phyloP scores from a whole-genome alignment of 306 rosid genomes.

The Ochetophila trinervis region DNA sequence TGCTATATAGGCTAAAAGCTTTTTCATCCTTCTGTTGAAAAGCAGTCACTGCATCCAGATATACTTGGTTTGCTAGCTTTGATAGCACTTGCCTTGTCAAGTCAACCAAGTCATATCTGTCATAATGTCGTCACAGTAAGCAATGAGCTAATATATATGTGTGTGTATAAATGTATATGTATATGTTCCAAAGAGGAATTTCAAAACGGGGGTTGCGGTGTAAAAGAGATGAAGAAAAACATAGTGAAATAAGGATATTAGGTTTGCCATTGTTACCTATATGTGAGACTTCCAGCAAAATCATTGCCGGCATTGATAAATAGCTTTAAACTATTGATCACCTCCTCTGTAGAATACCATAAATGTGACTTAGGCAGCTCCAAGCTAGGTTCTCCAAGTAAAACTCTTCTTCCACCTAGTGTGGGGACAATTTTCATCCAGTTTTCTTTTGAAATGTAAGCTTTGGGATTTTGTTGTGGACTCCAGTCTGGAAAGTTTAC shows the following conservation, averaged over 20 bases:
- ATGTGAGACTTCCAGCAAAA: conserved; percentile 62
- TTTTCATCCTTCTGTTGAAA: conserved; percentile 50
- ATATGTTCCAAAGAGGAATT: conserved; percentile 2
- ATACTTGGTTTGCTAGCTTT: conserved; percentile 75
- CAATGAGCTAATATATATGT: too few relatives aligned
- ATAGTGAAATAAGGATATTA: background rate
- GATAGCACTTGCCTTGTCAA: conserved; percentile 84
- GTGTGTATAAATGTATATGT: too few relatives aligned
- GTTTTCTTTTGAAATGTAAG: conserved; percentile 26
- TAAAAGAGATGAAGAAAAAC: too few relatives aligned
- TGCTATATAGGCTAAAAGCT: conserved; percentile 47
- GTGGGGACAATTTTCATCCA: conserved; percentile 23
- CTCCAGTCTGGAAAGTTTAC: conserved; percentile 89
- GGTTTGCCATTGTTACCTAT: conserved; percentile 51
- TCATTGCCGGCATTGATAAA: conserved; percentile 57
- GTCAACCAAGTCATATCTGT: conserved; percentile 95
- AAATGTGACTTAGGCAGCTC: conserved; percentile 66
- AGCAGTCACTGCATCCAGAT: conserved; percentile 56
- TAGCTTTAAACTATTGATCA: conserved; percentile 59
- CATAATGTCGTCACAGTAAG: background rate
- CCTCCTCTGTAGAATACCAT: conserved; percentile 76
- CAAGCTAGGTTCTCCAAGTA: conserved; percentile 32
- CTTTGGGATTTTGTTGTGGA: conserved; percentile 40
- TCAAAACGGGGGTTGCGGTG: too few relatives aligned
- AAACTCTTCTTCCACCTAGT: conserved; percentile 46